phyloP scores from a whole-genome alignment of 495 filamentous ascomycete genomes.

The Thozetella sp. region DNA sequence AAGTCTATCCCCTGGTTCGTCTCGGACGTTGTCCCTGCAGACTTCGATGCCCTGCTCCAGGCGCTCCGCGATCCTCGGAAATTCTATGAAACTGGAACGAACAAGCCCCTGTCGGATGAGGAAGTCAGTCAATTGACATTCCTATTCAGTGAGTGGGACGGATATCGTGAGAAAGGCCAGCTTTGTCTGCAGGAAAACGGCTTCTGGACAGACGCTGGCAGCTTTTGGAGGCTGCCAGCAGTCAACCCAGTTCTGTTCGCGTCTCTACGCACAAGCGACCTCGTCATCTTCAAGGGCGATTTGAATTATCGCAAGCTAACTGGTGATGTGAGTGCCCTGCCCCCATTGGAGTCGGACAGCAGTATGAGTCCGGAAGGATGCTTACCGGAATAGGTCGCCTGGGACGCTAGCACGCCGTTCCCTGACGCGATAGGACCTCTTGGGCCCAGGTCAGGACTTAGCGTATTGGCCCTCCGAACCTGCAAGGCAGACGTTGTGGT shows the following conservation, averaged over 20 bases:
- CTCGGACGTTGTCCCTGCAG: conserved; percentile 84
- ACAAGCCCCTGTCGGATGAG: conserved; percentile 68
- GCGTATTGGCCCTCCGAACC: conserved; percentile 82
- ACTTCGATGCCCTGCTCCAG: conserved; percentile 79
- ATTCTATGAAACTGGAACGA: conserved; percentile 74
- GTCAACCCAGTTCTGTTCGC: conserved; percentile 64
- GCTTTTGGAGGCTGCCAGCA: conserved; percentile 82
- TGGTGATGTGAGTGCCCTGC: conserved; percentile 67
- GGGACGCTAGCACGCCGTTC: conserved; percentile 89
- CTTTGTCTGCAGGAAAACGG: conserved; percentile 75
- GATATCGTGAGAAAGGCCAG: conserved; percentile 78
- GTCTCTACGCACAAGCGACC: conserved; percentile 79
- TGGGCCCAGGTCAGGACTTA: conserved; percentile 76
- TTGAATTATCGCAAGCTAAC: conserved; percentile 92
- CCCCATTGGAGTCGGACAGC: neutral
- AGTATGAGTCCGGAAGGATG: too few relatives aligned
- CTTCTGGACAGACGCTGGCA: conserved; percentile 86
- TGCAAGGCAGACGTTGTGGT: conserved; percentile 96
- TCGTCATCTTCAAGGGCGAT: conserved; percentile 98
- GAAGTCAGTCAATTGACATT: conserved; percentile 70
- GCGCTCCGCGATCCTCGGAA: conserved; percentile 70
- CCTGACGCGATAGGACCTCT: conserved; percentile 83
- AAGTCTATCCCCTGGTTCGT: conserved; percentile 98
- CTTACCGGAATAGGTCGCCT: conserved; percentile 67
- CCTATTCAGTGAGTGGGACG: conserved; percentile 80